These are phyloP conservation scores for Microsporum canis DNA, from an alignment of 2,329 filamentous ascomycete species.

Conservation along the genomic window DNA sequence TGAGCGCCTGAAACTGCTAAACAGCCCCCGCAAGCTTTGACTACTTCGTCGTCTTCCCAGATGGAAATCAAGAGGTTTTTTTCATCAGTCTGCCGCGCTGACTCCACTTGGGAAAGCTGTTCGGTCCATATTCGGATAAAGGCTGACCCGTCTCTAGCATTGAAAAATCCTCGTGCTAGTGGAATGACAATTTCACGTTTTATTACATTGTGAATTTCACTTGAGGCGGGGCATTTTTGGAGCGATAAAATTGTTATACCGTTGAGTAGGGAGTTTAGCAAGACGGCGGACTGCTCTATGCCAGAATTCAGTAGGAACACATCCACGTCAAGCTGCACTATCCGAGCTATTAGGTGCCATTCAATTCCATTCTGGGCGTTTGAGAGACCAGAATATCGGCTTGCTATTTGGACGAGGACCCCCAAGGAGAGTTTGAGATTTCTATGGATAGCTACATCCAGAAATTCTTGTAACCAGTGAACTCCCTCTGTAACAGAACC, in stretches of 20 bases:
- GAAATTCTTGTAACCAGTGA: slow-evolving; percentile 27
- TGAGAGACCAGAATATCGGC: slow-evolving; percentile 29
- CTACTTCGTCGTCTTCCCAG: slow-evolving; percentile 38
- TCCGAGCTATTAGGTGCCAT: slow-evolving; percentile 33
- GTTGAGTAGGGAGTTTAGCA: slow-evolving; percentile 28
- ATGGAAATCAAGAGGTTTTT: slow-evolving; percentile 24
- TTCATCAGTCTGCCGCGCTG: slow-evolving; percentile 20
- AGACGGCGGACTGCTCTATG: slow-evolving; percentile 25
- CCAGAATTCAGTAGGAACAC: slow-evolving; percentile 37
- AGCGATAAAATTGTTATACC: slow-evolving; percentile 28
- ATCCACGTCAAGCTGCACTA: slow-evolving; percentile 33
- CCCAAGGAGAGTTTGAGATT: slow-evolving; percentile 32
- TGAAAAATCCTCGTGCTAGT: slow-evolving; percentile 30
- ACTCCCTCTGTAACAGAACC: slow-evolving; percentile 13
- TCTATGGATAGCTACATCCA: slow-evolving; percentile 29
- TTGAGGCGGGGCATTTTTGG: slow-evolving; percentile 12
- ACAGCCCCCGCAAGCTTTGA: slow-evolving; percentile 26
- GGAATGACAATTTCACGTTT: slow-evolving; percentile 31
- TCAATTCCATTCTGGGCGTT: slow-evolving; percentile 22
- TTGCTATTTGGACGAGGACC: slow-evolving; percentile 31
- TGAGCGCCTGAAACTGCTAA: background rate
- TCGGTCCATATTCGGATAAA: slow-evolving; percentile 34
- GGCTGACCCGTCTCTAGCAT: slow-evolving; percentile 29
- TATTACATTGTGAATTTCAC: slow-evolving; percentile 23
- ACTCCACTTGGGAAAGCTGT: slow-evolving; percentile 28